Base-by-base conservation (phyloP, 345 rosid species). In the Sisymbrium irio region DNA sequence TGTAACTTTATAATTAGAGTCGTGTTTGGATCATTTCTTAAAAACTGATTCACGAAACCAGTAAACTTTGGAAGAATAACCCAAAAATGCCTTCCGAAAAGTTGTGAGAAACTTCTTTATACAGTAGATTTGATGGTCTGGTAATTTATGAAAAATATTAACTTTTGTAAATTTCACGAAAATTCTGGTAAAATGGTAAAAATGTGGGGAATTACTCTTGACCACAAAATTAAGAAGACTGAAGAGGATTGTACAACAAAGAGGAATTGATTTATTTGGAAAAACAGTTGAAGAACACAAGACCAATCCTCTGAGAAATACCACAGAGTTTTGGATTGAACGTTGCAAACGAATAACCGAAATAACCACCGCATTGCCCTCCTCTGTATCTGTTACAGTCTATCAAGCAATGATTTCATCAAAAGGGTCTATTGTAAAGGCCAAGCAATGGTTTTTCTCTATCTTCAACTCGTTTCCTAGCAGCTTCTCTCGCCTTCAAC, bases 401-500 rank as follows among this genome's bases (percentile, higher is more conserved):
- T 9, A 54, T 36, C 51, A 28, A 40, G 12, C n/a, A n/a, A n/a
- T n/a, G n/a, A n/a, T n/a, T n/a, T n/a, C 35, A 75, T 92, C 88
- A 92, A 59, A 58, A 83, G 8, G 86, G 67, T 55, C 76, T 77
- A 57, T 86, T 83, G 82, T 94, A 91, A 73, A 91, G 89, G 49
- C 98, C 98, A 55, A 89, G 96, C 80, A 89, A 80, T 17, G 91
- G 60, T 79, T 91, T 91, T 80, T 94, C 97, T 73, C 98, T 86
- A 65, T 88, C 84, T 81, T 94, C 97, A 35, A 91, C 95, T 74
- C 97, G 88, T 87, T 86, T 94, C 78, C 82, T 88, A 22, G 97
- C 97, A 77, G 98, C 97, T 81, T 88, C 98, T 79, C 98, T 87
- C 2, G 95, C 96, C 80, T 82, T 94, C 42, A 89, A 83, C 14